Conservation (phyloP, 805 yeast species). For the Candida pseudoglaebosa region DNA sequence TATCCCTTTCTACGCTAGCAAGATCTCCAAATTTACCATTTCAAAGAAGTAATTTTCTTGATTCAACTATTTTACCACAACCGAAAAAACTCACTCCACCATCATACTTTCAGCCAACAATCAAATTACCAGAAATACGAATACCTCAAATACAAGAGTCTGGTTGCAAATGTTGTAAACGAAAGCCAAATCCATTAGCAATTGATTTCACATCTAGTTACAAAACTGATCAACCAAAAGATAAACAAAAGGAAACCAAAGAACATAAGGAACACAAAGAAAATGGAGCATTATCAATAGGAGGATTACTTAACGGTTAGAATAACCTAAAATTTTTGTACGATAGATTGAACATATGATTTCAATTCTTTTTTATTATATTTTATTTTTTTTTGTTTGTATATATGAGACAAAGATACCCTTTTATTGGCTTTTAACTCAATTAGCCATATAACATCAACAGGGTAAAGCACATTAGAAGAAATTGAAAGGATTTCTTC, state of each 20-base stretch:
- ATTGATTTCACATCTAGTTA: conserved; percentile 19
- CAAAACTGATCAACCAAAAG: conserved; percentile 1
- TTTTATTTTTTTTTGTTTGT: no score
- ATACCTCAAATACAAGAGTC: background rate
- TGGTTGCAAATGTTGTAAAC: conserved; percentile 3
- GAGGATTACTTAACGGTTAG: conserved; percentile 33
- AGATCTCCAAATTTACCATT: background rate
- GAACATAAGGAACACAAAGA: conserved; percentile 10
- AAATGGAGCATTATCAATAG: conserved; percentile 31
- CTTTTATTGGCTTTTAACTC: no score
- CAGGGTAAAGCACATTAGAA: no score
- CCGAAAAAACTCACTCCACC: background rate
- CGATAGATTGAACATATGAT: no score
- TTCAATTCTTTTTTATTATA: no score
- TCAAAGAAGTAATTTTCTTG: background rate
- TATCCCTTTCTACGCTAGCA: background rate
- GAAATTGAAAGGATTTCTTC: no score
- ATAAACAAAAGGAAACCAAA: conserved; percentile 8
- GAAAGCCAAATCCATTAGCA: conserved; percentile 14
- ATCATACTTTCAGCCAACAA: conserved; percentile 2
- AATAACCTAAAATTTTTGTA: no score
- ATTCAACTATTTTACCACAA: conserved; percentile 2
- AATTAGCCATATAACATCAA: background rate
- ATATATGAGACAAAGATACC: no score
- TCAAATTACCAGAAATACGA: conserved; percentile 2